phyloP scores from a whole-genome alignment of 2,329 filamentous ascomycete genomes.

The Acrodontium crateriforme region DNA sequence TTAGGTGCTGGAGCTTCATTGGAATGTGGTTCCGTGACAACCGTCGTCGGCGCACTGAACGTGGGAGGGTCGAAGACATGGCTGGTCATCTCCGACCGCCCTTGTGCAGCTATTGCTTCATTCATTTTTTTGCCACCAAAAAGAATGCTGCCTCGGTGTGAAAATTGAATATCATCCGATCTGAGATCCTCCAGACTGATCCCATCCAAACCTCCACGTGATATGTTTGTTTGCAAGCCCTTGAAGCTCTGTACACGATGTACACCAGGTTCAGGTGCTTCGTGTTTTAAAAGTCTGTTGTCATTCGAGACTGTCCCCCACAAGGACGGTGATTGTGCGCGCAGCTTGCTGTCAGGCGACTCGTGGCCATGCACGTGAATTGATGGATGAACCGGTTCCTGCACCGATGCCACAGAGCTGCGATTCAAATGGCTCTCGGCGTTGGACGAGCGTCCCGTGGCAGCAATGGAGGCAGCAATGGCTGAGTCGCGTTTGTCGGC shows the following conservation, averaged over 20 bases:
- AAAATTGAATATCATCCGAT: slow-evolving; percentile 42
- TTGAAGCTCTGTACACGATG: slow-evolving; percentile 26
- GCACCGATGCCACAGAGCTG: slow-evolving; percentile 12
- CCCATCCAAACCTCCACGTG: slow-evolving; percentile 36
- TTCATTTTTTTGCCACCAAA: slow-evolving; percentile 38
- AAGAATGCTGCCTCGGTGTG: slow-evolving; percentile 46
- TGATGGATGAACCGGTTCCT: slow-evolving; percentile 29
- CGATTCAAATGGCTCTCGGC: slow-evolving; percentile 8
- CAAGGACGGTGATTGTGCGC: slow-evolving; percentile 8
- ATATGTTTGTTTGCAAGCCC: slow-evolving; percentile 41
- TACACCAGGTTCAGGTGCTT: slow-evolving; percentile 4
- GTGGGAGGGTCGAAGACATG: too few species aligned
- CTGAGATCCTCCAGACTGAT: slow-evolving; percentile 37
- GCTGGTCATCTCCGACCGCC: too few species aligned
- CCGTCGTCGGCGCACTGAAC: too few species aligned
- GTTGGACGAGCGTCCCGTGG: slow-evolving; percentile 7
- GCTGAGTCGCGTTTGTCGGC: slow-evolving; percentile 23
- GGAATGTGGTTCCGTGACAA: not conserved
- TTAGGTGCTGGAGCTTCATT: slow-evolving; percentile 1
- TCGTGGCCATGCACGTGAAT: slow-evolving; percentile 32
- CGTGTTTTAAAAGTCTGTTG: not conserved
- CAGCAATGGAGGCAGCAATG: slow-evolving; percentile 16
- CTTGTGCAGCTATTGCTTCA: slow-evolving; percentile 15
- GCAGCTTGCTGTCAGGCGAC: slow-evolving; percentile 6
- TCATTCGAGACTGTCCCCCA: too few species aligned